Percentiles rank a stretch among this genome's conserved stretches.
These are phyloP conservation scores for Debaryomyces nepalensis DNA, from an alignment of 1,139 yeast species.

Conservation along the genomic window DNA sequence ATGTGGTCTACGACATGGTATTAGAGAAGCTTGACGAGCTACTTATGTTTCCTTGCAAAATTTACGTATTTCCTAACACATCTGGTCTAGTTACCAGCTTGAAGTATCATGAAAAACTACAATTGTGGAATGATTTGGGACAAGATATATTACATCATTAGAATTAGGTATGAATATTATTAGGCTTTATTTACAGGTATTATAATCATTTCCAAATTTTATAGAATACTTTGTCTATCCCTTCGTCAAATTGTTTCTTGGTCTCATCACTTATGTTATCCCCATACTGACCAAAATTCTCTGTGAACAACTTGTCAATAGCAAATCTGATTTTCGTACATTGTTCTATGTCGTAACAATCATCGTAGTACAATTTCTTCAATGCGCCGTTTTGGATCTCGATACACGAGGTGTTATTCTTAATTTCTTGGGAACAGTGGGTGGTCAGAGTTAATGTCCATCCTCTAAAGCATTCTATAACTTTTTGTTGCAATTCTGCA, in stretches of 20 bases:
- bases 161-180: background rate
- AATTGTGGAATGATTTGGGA: slow-evolving; percentile 47
- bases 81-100: slow-evolving; percentile 72
- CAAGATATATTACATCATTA: slow-evolving; percentile 11
- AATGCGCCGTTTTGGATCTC: slow-evolving; percentile 43
- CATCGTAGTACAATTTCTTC: slow-evolving; percentile 40
- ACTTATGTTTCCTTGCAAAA: slow-evolving; percentile 21
- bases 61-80: slow-evolving; percentile 73
- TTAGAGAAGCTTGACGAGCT: slow-evolving; percentile 22
- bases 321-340: slow-evolving; percentile 44
- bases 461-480: slow-evolving; percentile 42
- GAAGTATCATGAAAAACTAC: slow-evolving; percentile 48
- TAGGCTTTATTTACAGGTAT: slow-evolving; percentile 13
- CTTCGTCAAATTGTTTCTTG: slow-evolving; percentile 31
- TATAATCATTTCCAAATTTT: slow-evolving; percentile 39
- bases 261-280: slow-evolving; percentile 35
- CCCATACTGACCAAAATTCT: slow-evolving; percentile 48
- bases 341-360: slow-evolving; percentile 43
- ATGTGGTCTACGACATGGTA: slow-evolving; percentile 22
- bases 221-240: slow-evolving; percentile 38
- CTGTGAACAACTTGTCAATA: slow-evolving; percentile 42
- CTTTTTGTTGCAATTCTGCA: slow-evolving; percentile 46
- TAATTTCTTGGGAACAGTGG: slow-evolving; percentile 38
- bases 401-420: slow-evolving; percentile 33
- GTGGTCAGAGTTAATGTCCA: slow-evolving; percentile 34